A percentile compares a stretch with the other conserved stretches of the same genome.
phyloP scores from a whole-genome alignment of 208 protist genomes.

The Trypanosoma melophagium region DNA sequence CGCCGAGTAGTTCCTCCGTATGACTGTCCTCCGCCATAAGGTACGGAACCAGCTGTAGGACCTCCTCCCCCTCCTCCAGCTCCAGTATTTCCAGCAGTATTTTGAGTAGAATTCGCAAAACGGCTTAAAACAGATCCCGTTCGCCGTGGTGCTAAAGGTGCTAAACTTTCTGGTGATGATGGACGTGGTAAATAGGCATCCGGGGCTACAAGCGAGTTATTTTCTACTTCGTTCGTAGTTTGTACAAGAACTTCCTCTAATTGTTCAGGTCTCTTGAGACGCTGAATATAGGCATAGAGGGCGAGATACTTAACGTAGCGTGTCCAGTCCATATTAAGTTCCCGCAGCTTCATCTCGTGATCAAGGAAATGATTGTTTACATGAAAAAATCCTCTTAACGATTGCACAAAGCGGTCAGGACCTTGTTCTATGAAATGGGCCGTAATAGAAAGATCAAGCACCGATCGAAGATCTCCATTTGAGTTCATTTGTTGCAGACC shows the following conservation, averaged over 20 bases:
- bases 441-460: slow-evolving; percentile 80
- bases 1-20: too few species aligned
- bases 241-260: neutral
- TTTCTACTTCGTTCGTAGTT: neutral
- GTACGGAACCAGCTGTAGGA: too few species aligned
- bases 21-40: too few species aligned
- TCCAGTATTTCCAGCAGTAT: neutral
- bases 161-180: neutral
- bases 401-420: slow-evolving; percentile 32
- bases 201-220: slow-evolving; percentile 16
- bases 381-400: slow-evolving; percentile 54
- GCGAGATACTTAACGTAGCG: slow-evolving; percentile 86
- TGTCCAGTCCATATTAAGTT: slow-evolving; percentile 52
- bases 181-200: slow-evolving; percentile 26
- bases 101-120: neutral
- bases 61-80: too few species aligned
- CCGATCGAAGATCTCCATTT: slow-evolving; percentile 52
- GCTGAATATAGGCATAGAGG: slow-evolving; percentile 63
- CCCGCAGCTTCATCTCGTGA: slow-evolving; percentile 36
- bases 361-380: slow-evolving; percentile 50
- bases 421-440: slow-evolving; percentile 74
- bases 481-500: slow-evolving; percentile 49
- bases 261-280: slow-evolving; percentile 10
- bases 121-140: neutral
- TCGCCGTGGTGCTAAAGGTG: slow-evolving; percentile 3